Evolutionary conservation across 495 filamentous ascomycete species (phyloP), one percentile per base, ranked within the genome.

Genomic region (Podospora australis): DNA sequence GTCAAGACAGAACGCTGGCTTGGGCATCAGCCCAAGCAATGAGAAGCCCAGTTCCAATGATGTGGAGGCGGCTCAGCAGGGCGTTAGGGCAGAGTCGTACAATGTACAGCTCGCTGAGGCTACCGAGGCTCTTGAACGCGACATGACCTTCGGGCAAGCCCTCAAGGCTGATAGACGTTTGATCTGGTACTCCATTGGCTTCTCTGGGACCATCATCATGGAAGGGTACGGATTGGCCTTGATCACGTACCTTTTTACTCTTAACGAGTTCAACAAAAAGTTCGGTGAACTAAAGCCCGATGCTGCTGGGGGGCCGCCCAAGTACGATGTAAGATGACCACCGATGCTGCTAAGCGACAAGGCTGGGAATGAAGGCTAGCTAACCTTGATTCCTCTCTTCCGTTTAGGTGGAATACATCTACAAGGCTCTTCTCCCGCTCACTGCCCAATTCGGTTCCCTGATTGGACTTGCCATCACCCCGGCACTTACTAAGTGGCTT

Each of bases 381-480:
- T 36, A 50, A 23, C n/a, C 5, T 6, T 36, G 4, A n/a, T 36
- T 36, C 34, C 34, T 36, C 17, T 43, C 10, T 28, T 57, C 29
- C 10, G 11, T 42, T 17, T 29, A 57, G 56, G 75, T 34, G 75
- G 78, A 63, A 79, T 84, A 52, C 22, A 54, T 48, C 22, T 72
- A 64, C 68, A 63, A 70, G 54, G 66, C 62, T 32, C 51, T 59
- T 16, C 58, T 72, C n/a, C 46, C 66, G 16, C 59, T 69, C 21
- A 53, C 60, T 9, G 66, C 69, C 2, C 70, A 70, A 22, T 51
- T 72, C 13, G 70, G 70, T 30, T 60, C 69, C 42, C 59, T 75
- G 13, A 58, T 75, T 44, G 83, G 83, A 47, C 68, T 86, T 8
- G 71, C 78, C 54, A 71, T 86, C 58, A 83, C 82, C 49, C 79